These are phyloP conservation scores for Penicillium rolfsii DNA, from an alignment of 2,329 filamentous ascomycete species.

Conservation along the genomic window DNA sequence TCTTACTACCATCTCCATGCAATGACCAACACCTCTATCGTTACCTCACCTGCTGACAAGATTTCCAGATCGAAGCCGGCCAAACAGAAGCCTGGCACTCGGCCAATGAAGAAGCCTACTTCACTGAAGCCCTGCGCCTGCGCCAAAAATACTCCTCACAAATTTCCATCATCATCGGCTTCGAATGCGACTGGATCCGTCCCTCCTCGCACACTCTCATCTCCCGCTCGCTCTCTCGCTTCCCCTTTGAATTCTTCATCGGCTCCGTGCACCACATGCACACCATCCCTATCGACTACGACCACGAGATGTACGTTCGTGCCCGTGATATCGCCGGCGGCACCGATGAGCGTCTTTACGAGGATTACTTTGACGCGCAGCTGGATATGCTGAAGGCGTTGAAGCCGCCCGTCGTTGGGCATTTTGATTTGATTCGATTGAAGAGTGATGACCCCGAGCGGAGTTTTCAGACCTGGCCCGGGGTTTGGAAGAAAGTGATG, in stretches of 20 bases:
- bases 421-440: conserved; percentile 89
- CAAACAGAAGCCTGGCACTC: conserved; percentile 36
- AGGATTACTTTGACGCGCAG: conserved; percentile 87
- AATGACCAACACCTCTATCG: background rate
- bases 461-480: conserved; percentile 60
- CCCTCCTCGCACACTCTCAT: conserved; percentile 66
- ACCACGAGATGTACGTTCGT: conserved; percentile 65
- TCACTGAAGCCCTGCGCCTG: conserved; percentile 73
- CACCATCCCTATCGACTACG: conserved; percentile 86
- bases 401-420: conserved; percentile 78
- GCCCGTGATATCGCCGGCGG: conserved; percentile 63
- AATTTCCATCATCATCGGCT: conserved; percentile 83
- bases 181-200: conserved; percentile 92
- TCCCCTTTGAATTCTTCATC: conserved; percentile 83
- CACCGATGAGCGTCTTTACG: conserved; percentile 73
- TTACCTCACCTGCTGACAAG: background rate
- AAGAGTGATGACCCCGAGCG: conserved; percentile 70
- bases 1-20: background rate
- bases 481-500: conserved; percentile 73
- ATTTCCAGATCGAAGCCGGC: conserved; percentile 35
- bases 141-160: conserved; percentile 68
- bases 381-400: conserved; percentile 75
- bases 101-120: conserved; percentile 66
- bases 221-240: conserved; percentile 58
- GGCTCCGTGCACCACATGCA: conserved; percentile 91